These are phyloP conservation scores for Phytophthora cryptogea DNA, from an alignment of 352 stramenopile species.

Conservation along the genomic window DNA sequence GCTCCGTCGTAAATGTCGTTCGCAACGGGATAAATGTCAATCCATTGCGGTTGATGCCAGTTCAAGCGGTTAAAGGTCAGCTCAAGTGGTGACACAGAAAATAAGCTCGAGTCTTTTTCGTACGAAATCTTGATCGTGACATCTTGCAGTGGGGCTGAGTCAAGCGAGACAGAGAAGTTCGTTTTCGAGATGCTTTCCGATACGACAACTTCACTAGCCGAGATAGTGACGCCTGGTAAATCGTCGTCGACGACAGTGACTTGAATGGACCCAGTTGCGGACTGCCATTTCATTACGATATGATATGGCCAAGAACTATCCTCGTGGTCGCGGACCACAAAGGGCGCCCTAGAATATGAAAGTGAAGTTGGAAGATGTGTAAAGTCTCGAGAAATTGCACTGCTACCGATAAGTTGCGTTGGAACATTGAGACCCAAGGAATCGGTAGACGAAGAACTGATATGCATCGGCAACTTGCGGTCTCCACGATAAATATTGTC, in stretches of 20 bases:
- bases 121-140: conserved; percentile 59
- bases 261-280: conserved; percentile 38
- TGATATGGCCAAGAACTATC: conserved; percentile 43
- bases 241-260: conserved; percentile 64
- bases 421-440: conserved; percentile 25
- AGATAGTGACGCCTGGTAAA: conserved; percentile 63
- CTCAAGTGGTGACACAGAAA: conserved; percentile 43
- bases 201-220: conserved; percentile 37
- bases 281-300: conserved; percentile 39
- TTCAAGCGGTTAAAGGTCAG: conserved; percentile 53
- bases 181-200: conserved; percentile 44
- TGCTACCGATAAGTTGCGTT: conserved; percentile 31
- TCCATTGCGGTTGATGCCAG: conserved; percentile 58
- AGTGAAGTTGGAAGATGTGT: conserved; percentile 26
- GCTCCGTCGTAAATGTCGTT: conserved; percentile 61
- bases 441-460: conserved; percentile 39
- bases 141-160: conserved; percentile 57
- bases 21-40: conserved; percentile 46
- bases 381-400: conserved; percentile 27
- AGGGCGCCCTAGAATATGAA: conserved; percentile 47
- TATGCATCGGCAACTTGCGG: conserved; percentile 44
- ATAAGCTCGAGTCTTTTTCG: conserved; percentile 37
- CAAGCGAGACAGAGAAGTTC: conserved; percentile 63
- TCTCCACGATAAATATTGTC: conserved; percentile 67
- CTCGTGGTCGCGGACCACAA: conserved; percentile 42